A percentile compares a stretch with the other conserved stretches of the same genome.
phyloP scores from a whole-genome alignment of 2,329 filamentous ascomycete species.

The Aspergillus cejpii region DNA sequence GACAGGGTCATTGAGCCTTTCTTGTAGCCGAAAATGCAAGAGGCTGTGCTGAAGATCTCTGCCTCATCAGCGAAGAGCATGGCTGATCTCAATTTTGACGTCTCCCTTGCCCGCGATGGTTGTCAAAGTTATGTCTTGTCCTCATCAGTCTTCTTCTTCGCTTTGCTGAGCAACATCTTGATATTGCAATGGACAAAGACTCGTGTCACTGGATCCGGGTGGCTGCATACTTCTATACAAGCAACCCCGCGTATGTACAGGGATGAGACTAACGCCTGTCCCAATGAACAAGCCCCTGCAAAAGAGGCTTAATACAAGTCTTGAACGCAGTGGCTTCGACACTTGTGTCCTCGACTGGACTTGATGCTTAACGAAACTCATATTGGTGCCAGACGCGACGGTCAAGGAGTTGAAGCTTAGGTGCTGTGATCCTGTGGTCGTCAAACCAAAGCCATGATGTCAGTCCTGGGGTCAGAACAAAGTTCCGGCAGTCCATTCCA shows the following conservation, averaged over 20 bases:
- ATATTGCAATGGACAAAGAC: neutral
- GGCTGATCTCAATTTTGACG: conserved; percentile 18
- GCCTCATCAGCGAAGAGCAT: conserved; percentile 42
- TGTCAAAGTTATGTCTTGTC: neutral
- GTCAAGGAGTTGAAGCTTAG: too few relatives aligned
- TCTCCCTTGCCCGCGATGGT: neutral
- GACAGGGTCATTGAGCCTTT: conserved; percentile 41
- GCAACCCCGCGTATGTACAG: neutral
- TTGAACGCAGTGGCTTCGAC: too few relatives aligned
- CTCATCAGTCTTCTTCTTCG: neutral
- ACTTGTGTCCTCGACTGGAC: too few relatives aligned
- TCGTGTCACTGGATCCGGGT: neutral
- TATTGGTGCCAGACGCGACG: too few relatives aligned
- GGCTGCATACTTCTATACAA: neutral
- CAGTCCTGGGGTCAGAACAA: too few relatives aligned
- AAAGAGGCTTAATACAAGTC: too few relatives aligned
- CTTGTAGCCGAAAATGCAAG: conserved; percentile 38
- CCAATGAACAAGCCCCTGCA: too few relatives aligned
- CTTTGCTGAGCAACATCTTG: neutral
- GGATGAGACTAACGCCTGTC: neutral
- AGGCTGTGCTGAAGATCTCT: conserved; percentile 46
- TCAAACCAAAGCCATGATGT: too few relatives aligned
- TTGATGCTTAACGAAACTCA: too few relatives aligned
- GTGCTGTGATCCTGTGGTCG: too few relatives aligned
- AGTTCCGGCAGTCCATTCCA: too few relatives aligned